Evolutionary conservation across 257 asterid genomes (phyloP).

Genomic region (Nicotiana tomentosiformis): DNA sequence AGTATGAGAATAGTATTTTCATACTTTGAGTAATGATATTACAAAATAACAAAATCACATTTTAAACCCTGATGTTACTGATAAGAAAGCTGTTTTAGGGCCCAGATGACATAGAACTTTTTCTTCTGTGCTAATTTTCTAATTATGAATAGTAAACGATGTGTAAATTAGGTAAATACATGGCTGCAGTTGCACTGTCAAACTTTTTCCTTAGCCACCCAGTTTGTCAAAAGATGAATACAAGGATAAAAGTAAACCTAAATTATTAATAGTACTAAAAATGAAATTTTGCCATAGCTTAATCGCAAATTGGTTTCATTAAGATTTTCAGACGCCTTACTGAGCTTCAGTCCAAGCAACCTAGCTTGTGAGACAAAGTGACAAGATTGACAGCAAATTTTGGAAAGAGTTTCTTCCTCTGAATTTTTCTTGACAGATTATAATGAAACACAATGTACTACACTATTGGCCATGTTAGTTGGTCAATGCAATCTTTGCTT

Average conservation of each 20-base stretch:
- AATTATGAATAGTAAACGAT: not conserved
- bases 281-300: not conserved
- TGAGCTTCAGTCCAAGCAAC: not conserved
- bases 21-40: not conserved
- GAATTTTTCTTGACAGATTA: not conserved
- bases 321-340: not conserved
- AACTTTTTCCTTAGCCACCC: not conserved
- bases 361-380: not conserved
- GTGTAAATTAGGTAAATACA: not conserved
- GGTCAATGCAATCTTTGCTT: conserved; percentile 5
- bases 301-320: not conserved
- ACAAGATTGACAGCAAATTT: not conserved
- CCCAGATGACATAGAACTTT: conserved; percentile 2
- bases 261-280: no score
- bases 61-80: not conserved
- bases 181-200: not conserved
- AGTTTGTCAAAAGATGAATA: not conserved
- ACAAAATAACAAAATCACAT: not conserved
- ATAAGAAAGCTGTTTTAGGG: not conserved
- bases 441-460: not conserved
- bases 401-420: not conserved
- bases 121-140: not conserved
- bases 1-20: not conserved
- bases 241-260: not conserved
- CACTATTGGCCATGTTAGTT: not conserved